phyloP scores from a whole-genome alignment of 208 protist species.

The Wallacemonas rigidus region DNA sequence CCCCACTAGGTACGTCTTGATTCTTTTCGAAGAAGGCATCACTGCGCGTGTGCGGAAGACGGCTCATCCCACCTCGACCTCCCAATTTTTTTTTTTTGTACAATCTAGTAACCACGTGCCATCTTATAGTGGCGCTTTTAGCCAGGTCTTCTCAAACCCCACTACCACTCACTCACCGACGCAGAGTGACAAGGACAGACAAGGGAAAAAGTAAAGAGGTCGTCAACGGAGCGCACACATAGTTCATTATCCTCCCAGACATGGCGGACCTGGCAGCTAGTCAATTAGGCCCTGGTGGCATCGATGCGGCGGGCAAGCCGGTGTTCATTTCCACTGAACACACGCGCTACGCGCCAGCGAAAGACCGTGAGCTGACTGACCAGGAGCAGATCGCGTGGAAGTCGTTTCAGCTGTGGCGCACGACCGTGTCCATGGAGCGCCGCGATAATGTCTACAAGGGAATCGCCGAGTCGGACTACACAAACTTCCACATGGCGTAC shows the following conservation, averaged over 20 bases:
- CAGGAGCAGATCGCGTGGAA: constrained; percentile 89
- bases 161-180: background rate
- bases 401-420: constrained; percentile 87
- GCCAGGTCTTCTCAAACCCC: too few species aligned
- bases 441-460: constrained; percentile 78
- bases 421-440: constrained; percentile 72
- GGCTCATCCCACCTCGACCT: background rate
- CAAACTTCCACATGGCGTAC: constrained; percentile 76
- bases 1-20: too few species aligned
- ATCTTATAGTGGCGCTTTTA: too few species aligned
- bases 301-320: constrained; percentile 55
- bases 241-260: background rate
- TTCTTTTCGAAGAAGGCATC: background rate
- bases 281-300: constrained; percentile 62
- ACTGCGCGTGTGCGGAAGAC: background rate
- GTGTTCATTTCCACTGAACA: constrained; percentile 84
- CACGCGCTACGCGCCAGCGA: constrained; percentile 59
- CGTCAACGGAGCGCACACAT: too few species aligned
- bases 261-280: constrained; percentile 9
- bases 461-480: constrained; percentile 82
- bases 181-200: background rate
- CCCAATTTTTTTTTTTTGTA: background rate
- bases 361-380: constrained; percentile 78
- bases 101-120: too few species aligned
- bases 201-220: too few species aligned